Evolutionary conservation across 768 basidiomycete species (phyloP).

Genomic region (Suillus brevipes): DNA sequence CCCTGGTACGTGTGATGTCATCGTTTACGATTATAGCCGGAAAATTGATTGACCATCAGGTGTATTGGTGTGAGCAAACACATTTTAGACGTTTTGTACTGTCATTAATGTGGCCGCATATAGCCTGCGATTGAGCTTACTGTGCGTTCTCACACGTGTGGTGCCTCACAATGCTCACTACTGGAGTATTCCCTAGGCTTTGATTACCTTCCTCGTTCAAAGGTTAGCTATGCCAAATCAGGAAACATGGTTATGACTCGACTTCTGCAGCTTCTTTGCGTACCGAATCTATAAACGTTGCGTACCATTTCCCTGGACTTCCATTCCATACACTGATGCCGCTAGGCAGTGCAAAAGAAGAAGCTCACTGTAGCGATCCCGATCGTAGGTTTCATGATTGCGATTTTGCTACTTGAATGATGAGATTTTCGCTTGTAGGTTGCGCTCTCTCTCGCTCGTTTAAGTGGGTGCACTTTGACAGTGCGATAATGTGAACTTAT

Average conservation of each 20-base stretch:
- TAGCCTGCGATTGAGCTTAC: slow-evolving; percentile 24
- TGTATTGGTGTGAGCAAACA: slow-evolving; percentile 23
- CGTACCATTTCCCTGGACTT: neutral
- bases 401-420: neutral
- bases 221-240: slow-evolving; percentile 5
- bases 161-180: neutral
- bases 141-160: slow-evolving; percentile 10
- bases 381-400: slow-evolving; percentile 15
- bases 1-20: slow-evolving; percentile 20
- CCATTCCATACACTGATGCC: neutral
- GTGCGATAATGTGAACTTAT: neutral
- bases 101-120: neutral
- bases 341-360: slow-evolving; percentile 16
- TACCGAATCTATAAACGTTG: slow-evolving; percentile 27
- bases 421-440: slow-evolving; percentile 10
- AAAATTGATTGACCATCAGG: slow-evolving; percentile 12
- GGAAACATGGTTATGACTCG: neutral
- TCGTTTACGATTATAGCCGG: neutral
- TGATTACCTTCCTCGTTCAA: slow-evolving; percentile 27
- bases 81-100: neutral
- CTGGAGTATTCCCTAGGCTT: slow-evolving; percentile 16
- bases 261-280: slow-evolving; percentile 23
- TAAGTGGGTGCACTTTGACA: slow-evolving; percentile 13
- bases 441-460: slow-evolving; percentile 17
- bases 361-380: slow-evolving; percentile 15